Base-by-base conservation (phyloP, 2,329 filamentous ascomycete genomes). In the Alternaria tenuissima region DNA sequence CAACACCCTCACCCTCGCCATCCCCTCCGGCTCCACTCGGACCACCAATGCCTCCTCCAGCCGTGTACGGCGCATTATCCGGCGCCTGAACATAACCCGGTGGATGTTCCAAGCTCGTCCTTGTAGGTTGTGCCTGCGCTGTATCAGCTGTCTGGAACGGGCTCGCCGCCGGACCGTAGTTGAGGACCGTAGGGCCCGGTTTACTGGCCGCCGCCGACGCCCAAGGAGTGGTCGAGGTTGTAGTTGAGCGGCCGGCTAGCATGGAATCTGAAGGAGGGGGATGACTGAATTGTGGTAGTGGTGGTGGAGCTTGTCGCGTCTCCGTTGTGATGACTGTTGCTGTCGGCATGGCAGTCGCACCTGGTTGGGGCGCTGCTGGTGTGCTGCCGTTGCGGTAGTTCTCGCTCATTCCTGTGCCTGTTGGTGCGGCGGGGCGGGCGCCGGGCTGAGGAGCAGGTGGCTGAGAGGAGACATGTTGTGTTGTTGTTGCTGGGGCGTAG, bases 41-140 rank as follows among this genome's bases (percentile, higher is more conserved):
- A 64, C 63, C 59, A 70, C 74, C 64, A 76, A 67, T 67, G 63
- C 76, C 63, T 76, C 73, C 80, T 62, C 82, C 81, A 32, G 76
- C 73, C 18, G 80, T 81, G 55, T 75, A 76, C 22, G 71, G 70
- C 20, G 70, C 66, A 54, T 78, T 81, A 75, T 65, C 78, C 30
- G 68, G 72, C 59, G 82, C 80, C 63, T 85, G 83, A 55, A 78
- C 70, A 68, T 85, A 85, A 12, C 82, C 81, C 0, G 82, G 79
- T 22, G 83, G 83, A 62, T 83, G 80, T 59, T 80, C 77, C 38
- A 80, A 63, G 62, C 66, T 74, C 41, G 55, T 47, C 20, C 62
- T 55, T 22, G 66, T 61, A 32, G 55, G 52, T 18, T 55, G 52
- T 16, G 32, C 32, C 16, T 24, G 43, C n/a, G 36, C 36, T 5